phyloP scores from a whole-genome alignment of 495 filamentous ascomycete genomes.

The Aspergillus haitiensis region DNA sequence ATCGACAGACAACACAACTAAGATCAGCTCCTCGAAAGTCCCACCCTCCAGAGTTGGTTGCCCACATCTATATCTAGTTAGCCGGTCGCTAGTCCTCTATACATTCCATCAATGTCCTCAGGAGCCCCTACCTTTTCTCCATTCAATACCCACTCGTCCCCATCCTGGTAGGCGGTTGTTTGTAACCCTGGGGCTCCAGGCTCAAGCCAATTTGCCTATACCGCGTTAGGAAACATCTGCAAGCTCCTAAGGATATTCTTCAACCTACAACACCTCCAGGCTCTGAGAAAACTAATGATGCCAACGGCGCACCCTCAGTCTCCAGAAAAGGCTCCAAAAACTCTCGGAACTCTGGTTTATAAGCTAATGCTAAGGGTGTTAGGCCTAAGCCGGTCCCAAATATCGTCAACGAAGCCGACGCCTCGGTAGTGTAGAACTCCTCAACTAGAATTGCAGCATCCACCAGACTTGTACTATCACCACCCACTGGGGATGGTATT shows the following conservation, averaged over 20 bases:
- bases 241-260: background rate
- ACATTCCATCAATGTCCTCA: no score
- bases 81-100: background rate
- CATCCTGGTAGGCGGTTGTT: conserved; percentile 14
- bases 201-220: conserved; percentile 20
- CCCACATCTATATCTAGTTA: conserved; percentile 17
- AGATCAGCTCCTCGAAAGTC: conserved; percentile 20
- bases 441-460: conserved; percentile 16
- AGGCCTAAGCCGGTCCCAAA: conserved; percentile 18
- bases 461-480: conserved; percentile 8
- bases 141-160: conserved; percentile 18
- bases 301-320: conserved; percentile 13
- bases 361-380: conserved; percentile 15
- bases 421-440: conserved; percentile 22
- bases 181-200: conserved; percentile 15
- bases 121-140: conserved; percentile 17
- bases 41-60: conserved; percentile 19
- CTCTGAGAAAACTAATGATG: conserved; percentile 16
- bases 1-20: conserved; percentile 18
- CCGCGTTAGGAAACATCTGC: background rate
- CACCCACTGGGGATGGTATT: conserved; percentile 9
- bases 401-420: conserved; percentile 16
- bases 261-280: conserved; percentile 14
- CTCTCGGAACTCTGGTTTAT: conserved; percentile 1
- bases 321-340: conserved; percentile 17